These are phyloP conservation scores for Pulveroboletus sp. DNA, from an alignment of 1,284 basidiomycete species.

Conservation along the genomic window DNA sequence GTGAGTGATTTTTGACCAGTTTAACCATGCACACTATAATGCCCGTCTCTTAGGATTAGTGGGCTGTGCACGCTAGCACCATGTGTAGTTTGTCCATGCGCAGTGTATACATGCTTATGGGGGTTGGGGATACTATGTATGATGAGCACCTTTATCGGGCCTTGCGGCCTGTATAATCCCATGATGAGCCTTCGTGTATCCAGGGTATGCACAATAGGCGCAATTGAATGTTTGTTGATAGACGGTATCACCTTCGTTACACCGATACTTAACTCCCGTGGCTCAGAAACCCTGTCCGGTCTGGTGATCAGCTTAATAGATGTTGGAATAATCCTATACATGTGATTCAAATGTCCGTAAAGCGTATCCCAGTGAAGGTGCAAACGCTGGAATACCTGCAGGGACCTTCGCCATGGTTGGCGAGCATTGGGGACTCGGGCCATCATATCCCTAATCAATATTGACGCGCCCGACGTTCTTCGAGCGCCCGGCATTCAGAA, in stretches of 20 bases:
- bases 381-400: slow-evolving; percentile 19
- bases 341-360: slow-evolving; percentile 45
- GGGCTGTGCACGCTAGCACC: too few species aligned
- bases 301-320: slow-evolving; percentile 39
- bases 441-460: slow-evolving; percentile 43
- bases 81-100: too few species aligned
- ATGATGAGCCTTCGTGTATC: slow-evolving; percentile 50
- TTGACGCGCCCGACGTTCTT: slow-evolving; percentile 41
- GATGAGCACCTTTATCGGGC: too few species aligned
- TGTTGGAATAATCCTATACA: slow-evolving; percentile 35
- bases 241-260: slow-evolving; percentile 39
- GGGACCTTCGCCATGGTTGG: not conserved
- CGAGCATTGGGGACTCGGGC: not conserved
- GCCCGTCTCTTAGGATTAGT: too few species aligned
- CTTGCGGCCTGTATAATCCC: slow-evolving; percentile 29
- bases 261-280: slow-evolving; percentile 36
- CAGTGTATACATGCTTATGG: too few species aligned
- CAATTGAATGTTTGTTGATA: slow-evolving; percentile 18
- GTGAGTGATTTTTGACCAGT: too few species aligned
- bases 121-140: too few species aligned
- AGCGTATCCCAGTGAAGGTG: slow-evolving; percentile 38
- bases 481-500: slow-evolving; percentile 47
- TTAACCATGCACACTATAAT: too few species aligned
- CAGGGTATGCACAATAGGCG: slow-evolving; percentile 49
- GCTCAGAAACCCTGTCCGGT: slow-evolving; percentile 30